Evolutionary conservation across 2,329 filamentous ascomycete genomes (phyloP).

Genomic region (Apiospora phragmitis): DNA sequence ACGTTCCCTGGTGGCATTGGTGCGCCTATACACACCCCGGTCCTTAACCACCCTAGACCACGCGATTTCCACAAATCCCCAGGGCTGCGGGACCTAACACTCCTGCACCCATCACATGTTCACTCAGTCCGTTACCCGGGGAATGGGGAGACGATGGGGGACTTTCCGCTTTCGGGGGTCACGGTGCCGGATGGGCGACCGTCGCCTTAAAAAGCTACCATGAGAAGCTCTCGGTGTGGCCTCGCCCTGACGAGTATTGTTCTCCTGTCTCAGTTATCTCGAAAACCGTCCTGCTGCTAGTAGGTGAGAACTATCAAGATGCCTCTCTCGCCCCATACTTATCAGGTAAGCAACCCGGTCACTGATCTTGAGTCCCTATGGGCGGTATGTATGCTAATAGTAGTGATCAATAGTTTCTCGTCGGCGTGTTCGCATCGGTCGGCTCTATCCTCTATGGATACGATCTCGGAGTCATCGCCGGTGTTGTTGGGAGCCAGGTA

Average conservation of each 20-base stretch:
- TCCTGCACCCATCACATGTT: slow-evolving; percentile 2
- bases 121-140: neutral
- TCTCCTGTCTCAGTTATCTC: neutral
- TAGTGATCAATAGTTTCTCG: slow-evolving; percentile 43
- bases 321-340: slow-evolving; percentile 15
- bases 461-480: slow-evolving; percentile 54
- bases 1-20: neutral
- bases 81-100: neutral
- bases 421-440: slow-evolving; percentile 55
- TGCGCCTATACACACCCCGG: neutral
- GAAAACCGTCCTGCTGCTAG: neutral
- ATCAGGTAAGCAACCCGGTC: slow-evolving; percentile 13
- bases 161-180: neutral
- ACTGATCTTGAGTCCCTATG: neutral
- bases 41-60: neutral
- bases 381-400: neutral
- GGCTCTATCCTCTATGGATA: slow-evolving; percentile 57
- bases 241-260: neutral
- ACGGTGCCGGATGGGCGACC: neutral
- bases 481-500: slow-evolving; percentile 50
- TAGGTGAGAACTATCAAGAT: slow-evolving; percentile 13
- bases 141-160: neutral
- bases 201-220: neutral
- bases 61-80: slow-evolving; percentile 1
- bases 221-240: neutral